Percentiles rank a stretch among this genome's conserved stretches.
Evolutionary conservation across 83 land plant genomes (phyloP).

Genomic region (Diphasiastrum complanatum): DNA sequence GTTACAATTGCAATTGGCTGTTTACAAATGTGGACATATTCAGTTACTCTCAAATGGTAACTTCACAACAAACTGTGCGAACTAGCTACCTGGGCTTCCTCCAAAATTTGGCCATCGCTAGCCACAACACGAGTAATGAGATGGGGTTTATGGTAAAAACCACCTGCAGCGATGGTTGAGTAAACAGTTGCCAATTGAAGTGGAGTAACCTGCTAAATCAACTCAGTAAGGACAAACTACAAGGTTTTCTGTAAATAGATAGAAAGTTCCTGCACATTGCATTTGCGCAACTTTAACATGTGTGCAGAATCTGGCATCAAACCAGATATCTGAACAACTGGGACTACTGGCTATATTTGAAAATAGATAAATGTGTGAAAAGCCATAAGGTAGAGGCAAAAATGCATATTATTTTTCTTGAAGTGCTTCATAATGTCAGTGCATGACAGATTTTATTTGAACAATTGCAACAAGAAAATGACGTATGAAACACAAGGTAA

Average conservation of each 20-base stretch:
- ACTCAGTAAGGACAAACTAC: background rate
- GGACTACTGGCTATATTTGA: too few species aligned
- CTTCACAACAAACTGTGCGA: background rate
- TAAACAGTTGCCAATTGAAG: conserved; percentile 38
- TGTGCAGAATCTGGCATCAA: background rate
- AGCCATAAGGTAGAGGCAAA: too few species aligned
- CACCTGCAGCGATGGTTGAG: conserved; percentile 41
- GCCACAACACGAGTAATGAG: conserved; percentile 31
- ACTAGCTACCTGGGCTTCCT: conserved; percentile 18
- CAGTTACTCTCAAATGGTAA: too few species aligned
- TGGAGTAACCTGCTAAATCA: conserved; percentile 31
- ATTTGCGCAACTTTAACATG: background rate
- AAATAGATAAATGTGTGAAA: too few species aligned
- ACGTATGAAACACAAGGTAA: too few species aligned
- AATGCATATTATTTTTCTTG: too few species aligned
- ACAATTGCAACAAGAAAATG: too few species aligned
- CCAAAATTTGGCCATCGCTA: conserved; percentile 27
- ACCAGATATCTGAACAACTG: background rate
- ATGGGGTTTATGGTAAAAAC: conserved; percentile 29
- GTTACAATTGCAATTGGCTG: too few species aligned
- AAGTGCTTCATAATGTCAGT: too few species aligned
- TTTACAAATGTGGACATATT: background rate
- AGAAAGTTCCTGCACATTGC: background rate
- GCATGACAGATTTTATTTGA: too few species aligned
- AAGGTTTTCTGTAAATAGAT: background rate